These are phyloP conservation scores for Aspergillus saccharolyticus DNA, from an alignment of 495 filamentous ascomycete species.

Conservation along the genomic window DNA sequence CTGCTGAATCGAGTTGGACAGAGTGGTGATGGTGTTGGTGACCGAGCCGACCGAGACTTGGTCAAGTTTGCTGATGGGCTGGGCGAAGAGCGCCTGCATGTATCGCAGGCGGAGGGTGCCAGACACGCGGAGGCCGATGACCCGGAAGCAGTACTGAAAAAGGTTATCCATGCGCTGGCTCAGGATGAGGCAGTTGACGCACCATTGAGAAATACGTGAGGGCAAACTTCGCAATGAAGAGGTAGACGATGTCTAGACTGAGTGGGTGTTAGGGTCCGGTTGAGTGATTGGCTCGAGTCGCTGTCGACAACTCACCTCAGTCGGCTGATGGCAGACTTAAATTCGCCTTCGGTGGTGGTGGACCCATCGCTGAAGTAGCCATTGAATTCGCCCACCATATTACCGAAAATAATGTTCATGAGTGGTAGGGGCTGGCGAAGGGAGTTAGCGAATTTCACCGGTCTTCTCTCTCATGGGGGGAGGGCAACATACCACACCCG, in stretches of 20 bases:
- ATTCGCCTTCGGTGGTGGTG: slow-evolving; percentile 22
- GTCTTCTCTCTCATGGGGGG: too few species aligned
- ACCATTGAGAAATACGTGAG: slow-evolving; percentile 32
- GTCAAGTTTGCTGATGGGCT: slow-evolving; percentile 30
- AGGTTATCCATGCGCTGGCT: not conserved
- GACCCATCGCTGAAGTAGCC: slow-evolving; percentile 24
- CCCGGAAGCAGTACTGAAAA: slow-evolving; percentile 46
- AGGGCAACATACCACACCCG: slow-evolving; percentile 48
- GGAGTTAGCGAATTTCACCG: not conserved
- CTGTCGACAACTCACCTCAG: slow-evolving; percentile 21
- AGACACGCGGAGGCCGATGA: slow-evolving; percentile 38
- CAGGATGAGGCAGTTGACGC: not conserved
- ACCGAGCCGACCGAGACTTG: slow-evolving; percentile 30
- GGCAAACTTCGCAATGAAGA: slow-evolving; percentile 37
- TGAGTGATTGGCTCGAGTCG: not conserved
- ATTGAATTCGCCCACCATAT: slow-evolving; percentile 35
- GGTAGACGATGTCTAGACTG: slow-evolving; percentile 33
- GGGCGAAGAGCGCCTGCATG: slow-evolving; percentile 28
- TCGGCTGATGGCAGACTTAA: slow-evolving; percentile 25
- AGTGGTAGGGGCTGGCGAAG: slow-evolving; percentile 32
- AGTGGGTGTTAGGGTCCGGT: not conserved
- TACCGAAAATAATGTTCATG: slow-evolving; percentile 45
- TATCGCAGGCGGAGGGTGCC: slow-evolving; percentile 29
- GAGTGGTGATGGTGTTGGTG: slow-evolving; percentile 57
- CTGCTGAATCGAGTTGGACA: slow-evolving; percentile 59